Base-by-base conservation (phyloP, 73 alveolate genomes). In the Paramecium pentaurelia region DNA sequence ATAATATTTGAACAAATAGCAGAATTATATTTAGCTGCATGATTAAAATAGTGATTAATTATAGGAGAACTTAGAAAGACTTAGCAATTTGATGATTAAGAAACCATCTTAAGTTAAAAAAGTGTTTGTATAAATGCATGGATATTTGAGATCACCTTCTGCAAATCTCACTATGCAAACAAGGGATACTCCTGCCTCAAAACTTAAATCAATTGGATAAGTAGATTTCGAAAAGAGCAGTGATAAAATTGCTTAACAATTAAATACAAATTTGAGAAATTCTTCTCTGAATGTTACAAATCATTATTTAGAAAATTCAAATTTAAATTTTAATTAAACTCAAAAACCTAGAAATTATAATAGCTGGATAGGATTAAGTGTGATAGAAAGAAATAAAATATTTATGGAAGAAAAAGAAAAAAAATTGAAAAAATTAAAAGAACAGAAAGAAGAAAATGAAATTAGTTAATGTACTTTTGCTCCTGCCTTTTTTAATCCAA, bases 341-440 rank as follows among this genome's bases (percentile, higher is more conserved):
- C 28, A 64, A 27, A 64, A 64, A n/a, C 28, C 84, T 25, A 28
- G 84, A 18, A 64, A 64, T 34, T 64, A 64, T 34, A 64, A 64
- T 64, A 64, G 84, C 28, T 64, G 84, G 84, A 34, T 64, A 32
- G 84, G 84, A 64, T 64, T 64, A 9, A 64, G 84, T 27, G 84
- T 64, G 28, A 64, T 64, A 28, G 84, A 64, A 28, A 64, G 84
- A 12, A 64, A 64, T n/a, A 64, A 64, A 64, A 64, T 64, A 20
- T 64, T 64, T 64, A 32, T 64, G 22, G 84, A 64, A n/a, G 47
- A 64, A 28, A 64, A 64, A 64, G 42, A 64, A 8, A 64, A 64
- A 64, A 64, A 64, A 18, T 64, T 64, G 47, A 64, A 64, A 34
- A 34, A 18, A 34, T 32, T 32, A 34, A 16, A 32, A 32, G 84